These are phyloP conservation scores for Cicer judaicum DNA, from an alignment of 306 rosid genomes.

Conservation along the genomic window DNA sequence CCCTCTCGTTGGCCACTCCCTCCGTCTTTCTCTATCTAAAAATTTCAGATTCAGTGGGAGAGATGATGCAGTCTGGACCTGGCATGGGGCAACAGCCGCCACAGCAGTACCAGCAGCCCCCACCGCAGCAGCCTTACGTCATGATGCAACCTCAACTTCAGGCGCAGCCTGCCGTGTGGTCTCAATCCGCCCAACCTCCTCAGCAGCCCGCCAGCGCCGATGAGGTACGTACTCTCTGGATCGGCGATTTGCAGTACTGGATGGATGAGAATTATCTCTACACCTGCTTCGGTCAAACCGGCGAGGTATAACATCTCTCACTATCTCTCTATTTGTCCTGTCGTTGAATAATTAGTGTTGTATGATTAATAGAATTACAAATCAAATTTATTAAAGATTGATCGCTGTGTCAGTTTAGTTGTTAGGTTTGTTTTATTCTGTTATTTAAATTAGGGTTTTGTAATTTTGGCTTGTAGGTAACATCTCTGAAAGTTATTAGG, in stretches of 20 bases:
- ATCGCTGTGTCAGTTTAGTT: not conserved
- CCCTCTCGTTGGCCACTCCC: not conserved
- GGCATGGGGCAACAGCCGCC: conserved; percentile 21
- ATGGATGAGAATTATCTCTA: too few relatives aligned
- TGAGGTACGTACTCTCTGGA: too few relatives aligned
- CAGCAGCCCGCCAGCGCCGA: conserved; percentile 21
- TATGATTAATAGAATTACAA: not conserved
- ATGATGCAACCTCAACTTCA: too few relatives aligned
- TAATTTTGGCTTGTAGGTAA: conserved; percentile 48
- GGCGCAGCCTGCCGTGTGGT: conserved; percentile 58
- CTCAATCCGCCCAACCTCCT: conserved; percentile 52
- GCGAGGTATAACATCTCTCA: conserved; percentile 10
- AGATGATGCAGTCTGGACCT: too few relatives aligned
- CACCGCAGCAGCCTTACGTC: conserved; percentile 24
- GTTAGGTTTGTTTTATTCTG: not conserved
- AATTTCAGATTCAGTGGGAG: too few relatives aligned
- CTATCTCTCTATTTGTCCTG: too few relatives aligned
- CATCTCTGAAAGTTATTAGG: too few relatives aligned
- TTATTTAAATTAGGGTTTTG: not conserved
- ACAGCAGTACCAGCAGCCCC: conserved; percentile 65
- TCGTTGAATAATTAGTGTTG: not conserved
- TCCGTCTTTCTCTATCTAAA: too few relatives aligned
- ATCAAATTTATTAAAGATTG: not conserved
- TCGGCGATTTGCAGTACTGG: too few relatives aligned
- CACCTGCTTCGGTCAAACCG: too few relatives aligned